These are phyloP conservation scores for Candida sakaeoensis DNA, from an alignment of 805 yeast species.

Conservation along the genomic window DNA sequence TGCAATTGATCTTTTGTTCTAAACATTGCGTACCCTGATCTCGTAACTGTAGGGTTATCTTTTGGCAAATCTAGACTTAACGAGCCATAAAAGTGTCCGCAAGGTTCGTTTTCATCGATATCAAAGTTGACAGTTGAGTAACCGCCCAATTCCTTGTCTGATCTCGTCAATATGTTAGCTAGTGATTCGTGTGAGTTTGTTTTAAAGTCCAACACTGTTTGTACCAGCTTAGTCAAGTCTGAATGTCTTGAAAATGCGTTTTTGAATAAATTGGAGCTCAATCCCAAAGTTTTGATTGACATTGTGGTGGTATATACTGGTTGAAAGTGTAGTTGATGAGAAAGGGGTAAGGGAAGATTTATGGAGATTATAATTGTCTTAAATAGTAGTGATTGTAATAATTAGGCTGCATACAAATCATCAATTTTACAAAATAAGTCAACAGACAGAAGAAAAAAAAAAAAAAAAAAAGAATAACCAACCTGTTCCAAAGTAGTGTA, in stretches of 20 bases:
- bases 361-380: too few species aligned
- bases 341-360: too few species aligned
- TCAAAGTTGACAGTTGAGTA: constrained; percentile 61
- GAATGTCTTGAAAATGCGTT: constrained; percentile 32
- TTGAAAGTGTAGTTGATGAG: background rate
- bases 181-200: constrained; percentile 45
- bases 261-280: constrained; percentile 29
- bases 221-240: constrained; percentile 25
- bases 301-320: constrained; percentile 16
- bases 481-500: too few species aligned
- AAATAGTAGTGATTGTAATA: too few species aligned
- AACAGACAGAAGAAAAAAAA: too few species aligned
- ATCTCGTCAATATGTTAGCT: constrained; percentile 51
- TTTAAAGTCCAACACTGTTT: constrained; percentile 56
- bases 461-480: too few species aligned
- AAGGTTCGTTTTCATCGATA: constrained; percentile 28
- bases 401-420: too few species aligned
- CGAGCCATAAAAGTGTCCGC: constrained; percentile 48
- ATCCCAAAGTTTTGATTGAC: constrained; percentile 42
- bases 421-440: too few species aligned
- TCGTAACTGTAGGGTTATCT: constrained; percentile 57
- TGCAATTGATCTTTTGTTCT: constrained; percentile 64
- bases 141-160: constrained; percentile 78
- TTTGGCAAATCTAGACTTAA: constrained; percentile 66
- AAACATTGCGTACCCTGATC: constrained; percentile 82